Percentiles rank a stretch among this genome's conserved stretches.
phyloP scores from a whole-genome alignment of 768 basidiomycete genomes.

The Boletus huronensis region DNA sequence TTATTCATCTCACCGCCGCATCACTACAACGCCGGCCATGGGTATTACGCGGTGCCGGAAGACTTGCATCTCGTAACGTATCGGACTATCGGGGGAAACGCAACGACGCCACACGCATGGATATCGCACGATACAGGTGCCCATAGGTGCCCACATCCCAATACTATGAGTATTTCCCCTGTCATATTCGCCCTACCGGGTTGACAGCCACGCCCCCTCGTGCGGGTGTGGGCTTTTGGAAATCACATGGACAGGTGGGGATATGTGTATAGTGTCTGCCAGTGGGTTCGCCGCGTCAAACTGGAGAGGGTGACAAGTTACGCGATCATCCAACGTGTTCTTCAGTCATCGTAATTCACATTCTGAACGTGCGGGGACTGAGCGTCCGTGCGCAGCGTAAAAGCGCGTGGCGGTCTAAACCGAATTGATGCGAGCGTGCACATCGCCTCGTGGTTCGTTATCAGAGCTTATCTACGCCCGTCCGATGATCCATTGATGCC shows the following conservation, averaged over 20 bases:
- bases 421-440: neutral
- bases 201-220: neutral
- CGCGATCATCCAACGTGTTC: neutral
- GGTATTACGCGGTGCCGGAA: constrained; percentile 5
- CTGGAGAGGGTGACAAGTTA: no score
- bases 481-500: neutral
- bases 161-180: no score
- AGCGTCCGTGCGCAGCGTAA: neutral
- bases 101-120: neutral
- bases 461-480: constrained; percentile 14
- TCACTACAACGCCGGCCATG: neutral
- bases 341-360: constrained; percentile 5
- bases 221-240: neutral
- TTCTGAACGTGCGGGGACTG: neutral
- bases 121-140: constrained; percentile 3
- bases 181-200: no score
- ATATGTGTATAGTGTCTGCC: neutral
- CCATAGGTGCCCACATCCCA: neutral
- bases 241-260: neutral
- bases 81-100: neutral
- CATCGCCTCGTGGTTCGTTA: constrained; percentile 15
- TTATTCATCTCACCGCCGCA: neutral
- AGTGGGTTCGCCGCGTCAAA: neutral
- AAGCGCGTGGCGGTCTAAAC: neutral
- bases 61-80: neutral